Evolutionary conservation across 805 yeast genomes (phyloP), one percentile per base, ranked within the genome.

Genomic region (Candida lessepsii): DNA sequence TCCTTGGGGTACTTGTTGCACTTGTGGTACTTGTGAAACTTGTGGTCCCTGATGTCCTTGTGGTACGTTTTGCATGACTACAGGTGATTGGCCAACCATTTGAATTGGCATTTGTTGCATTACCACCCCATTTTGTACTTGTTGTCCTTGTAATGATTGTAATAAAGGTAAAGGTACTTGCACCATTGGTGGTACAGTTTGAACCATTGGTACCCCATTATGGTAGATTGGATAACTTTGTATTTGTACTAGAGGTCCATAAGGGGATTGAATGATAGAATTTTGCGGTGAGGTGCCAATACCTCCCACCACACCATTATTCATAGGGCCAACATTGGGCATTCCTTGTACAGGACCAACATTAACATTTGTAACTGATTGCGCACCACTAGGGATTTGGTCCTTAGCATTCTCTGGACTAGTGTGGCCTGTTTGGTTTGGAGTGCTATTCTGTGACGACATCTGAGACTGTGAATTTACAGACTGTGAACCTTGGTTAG

Each of bases 191-290:
- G 50, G 45, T 10, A 46, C 42, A 2, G 44, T 30, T 27, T 46
- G 49, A 7, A 48, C 46, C 31, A 47, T 36, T 7, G 50, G 49
- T 5, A 48, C 46, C 8, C 52, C 52, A 24, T 35, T 37, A 4
- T 43, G 35, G 44, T 43, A 39, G 39, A 45, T 15, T 3, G 54
- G 50, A 15, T 45, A 41, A 6, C 61, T 53, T 32, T 54, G 58
- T 9, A 57, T 40, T 16, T 57, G 53, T 10, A 59, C 60, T 21
- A 58, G 38, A 6, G 59, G 57, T 2, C 59, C 61, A 41, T 56
- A 58, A 7, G 61, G 60, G 2, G 61, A 49, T 33, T 57, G 61
- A 20, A 56, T 45, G 3, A 47, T 44, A 2, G 45, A 33, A 20
- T 32, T 35, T 18, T 25, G 30, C 3, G 38, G 32, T 13, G 38